Evolutionary conservation across 495 filamentous ascomycete species (phyloP).

Genomic region (Daldinia decipiens): DNA sequence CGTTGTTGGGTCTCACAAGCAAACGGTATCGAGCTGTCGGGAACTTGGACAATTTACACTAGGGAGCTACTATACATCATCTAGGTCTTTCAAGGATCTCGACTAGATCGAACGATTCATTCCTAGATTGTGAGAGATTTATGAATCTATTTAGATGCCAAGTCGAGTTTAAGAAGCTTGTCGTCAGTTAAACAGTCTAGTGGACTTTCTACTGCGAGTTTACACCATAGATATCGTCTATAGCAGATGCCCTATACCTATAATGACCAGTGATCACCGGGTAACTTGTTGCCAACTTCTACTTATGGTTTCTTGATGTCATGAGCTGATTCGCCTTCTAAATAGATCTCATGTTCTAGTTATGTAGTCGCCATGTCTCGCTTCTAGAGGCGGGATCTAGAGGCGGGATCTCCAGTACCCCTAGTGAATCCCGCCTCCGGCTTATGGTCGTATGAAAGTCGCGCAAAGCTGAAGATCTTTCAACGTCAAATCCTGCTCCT

Average conservation of each 20-base stretch:
- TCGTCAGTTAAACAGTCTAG: slow-evolving; percentile 18
- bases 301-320: slow-evolving; percentile 21
- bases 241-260: slow-evolving; percentile 12
- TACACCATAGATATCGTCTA: slow-evolving; percentile 13
- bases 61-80: slow-evolving; percentile 15
- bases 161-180: slow-evolving; percentile 21
- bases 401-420: background rate
- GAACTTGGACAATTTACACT: background rate
- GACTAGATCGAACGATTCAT: slow-evolving; percentile 28
- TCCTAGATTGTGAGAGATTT: background rate
- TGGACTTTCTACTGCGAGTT: slow-evolving; percentile 18
- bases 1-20: slow-evolving; percentile 6
- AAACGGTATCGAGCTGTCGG: slow-evolving; percentile 11
- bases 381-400: background rate
- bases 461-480: slow-evolving; percentile 22
- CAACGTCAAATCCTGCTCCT: slow-evolving; percentile 19
- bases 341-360: slow-evolving; percentile 3
- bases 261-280: slow-evolving; percentile 27
- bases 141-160: slow-evolving; percentile 12
- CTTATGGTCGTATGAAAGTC: slow-evolving; percentile 26
- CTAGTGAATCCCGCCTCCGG: background rate
- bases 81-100: slow-evolving; percentile 11
- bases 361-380: slow-evolving; percentile 2
- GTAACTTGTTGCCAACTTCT: slow-evolving; percentile 12
- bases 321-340: slow-evolving; percentile 12